Evolutionary conservation across 2,329 filamentous ascomycete species (phyloP), one percentile per base, ranked within the genome.

Genomic region (Fusarium ambrosium): DNA sequence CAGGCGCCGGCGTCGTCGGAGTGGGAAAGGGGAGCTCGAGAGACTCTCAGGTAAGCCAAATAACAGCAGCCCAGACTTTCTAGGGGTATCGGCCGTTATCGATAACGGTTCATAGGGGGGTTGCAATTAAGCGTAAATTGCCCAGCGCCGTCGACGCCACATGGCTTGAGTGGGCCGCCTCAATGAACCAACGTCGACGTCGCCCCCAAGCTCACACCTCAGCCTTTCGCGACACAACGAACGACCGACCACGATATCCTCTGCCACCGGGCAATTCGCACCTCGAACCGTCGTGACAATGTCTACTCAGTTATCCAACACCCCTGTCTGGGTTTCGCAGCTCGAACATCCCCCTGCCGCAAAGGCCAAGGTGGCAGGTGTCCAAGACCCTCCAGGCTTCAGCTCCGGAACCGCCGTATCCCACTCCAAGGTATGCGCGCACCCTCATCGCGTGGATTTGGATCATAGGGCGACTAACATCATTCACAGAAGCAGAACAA

Each of bases 331-430:
- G 97, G 94, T 96, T 37, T 84, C 92, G 74, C 92, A 97, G 79
- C 89, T 98, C 77, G 92, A 92, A 80, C 90, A 90, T 53, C 90
- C 94, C 36, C 91, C 94, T 27, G 82, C 89, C 27, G 81, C 90
- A 61, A 93, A 91, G 82, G 84, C 91, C 62, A 95, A 94, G 84
- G 88, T 89, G 61, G 81, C 86, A 77, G 89, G 88, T 81, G 91
- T 98, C 76, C 88, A 93, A 68, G 95, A 99, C 82, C 97, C 97
- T 60, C 94, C 94, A 64, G 96, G 97, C 81, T 98, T 92, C 86
- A 91, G 83, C 85, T 91, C 83, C 81, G 90, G 84, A 79, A 81
- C 84, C 69, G 80, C 85, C 61, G 66, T 75, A 36, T 64, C 72
- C 27, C 84, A 86, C 78, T 89, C 89, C 81, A 92, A 93, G 88